Conservation (phyloP, 1,284 basidiomycete species). For the Cutaneotrichosporon arboriforme region DNA sequence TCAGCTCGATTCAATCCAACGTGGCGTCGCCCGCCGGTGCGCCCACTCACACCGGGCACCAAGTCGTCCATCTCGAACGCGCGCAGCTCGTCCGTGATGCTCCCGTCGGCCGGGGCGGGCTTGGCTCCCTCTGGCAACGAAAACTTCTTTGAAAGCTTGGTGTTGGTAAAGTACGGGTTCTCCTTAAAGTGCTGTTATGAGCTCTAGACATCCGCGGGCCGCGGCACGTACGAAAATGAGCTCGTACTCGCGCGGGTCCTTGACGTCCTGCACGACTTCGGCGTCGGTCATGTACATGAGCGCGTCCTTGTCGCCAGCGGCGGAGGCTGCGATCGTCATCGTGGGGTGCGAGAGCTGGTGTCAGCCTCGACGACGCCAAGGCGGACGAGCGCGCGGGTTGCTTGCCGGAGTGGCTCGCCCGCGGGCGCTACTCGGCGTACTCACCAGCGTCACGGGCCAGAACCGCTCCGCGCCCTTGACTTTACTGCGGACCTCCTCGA, state of each 20-base stretch:
- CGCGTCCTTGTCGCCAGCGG: slow-evolving; percentile 39
- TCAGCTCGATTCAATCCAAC: background rate
- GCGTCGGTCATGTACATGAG: slow-evolving; percentile 40
- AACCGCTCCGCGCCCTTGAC: slow-evolving; percentile 38
- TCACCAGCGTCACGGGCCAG: slow-evolving; percentile 37
- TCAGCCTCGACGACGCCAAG: no score
- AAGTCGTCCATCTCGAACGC: slow-evolving; percentile 33
- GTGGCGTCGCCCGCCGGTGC: no score
- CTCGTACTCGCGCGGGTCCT: slow-evolving; percentile 44
- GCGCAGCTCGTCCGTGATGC: slow-evolving; percentile 32
- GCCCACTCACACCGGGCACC: slow-evolving; percentile 23
- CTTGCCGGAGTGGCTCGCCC: background rate
- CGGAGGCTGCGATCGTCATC: slow-evolving; percentile 22
- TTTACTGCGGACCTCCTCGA: slow-evolving; percentile 24
- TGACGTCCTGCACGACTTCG: slow-evolving; percentile 40
- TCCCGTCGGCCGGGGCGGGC: slow-evolving; percentile 30
- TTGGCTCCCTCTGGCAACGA: slow-evolving; percentile 24
- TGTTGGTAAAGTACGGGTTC: slow-evolving; percentile 48
- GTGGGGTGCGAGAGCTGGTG: slow-evolving; percentile 26
- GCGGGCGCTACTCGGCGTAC: slow-evolving; percentile 3
- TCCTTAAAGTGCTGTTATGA: slow-evolving; percentile 39
- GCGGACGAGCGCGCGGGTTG: background rate
- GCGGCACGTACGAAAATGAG: slow-evolving; percentile 41
- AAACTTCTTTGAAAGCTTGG: slow-evolving; percentile 40
- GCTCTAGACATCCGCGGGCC: background rate